These are phyloP conservation scores for Tetrastigma voinierianum DNA, from an alignment of 164 flowering plant genomes.

Conservation along the genomic window DNA sequence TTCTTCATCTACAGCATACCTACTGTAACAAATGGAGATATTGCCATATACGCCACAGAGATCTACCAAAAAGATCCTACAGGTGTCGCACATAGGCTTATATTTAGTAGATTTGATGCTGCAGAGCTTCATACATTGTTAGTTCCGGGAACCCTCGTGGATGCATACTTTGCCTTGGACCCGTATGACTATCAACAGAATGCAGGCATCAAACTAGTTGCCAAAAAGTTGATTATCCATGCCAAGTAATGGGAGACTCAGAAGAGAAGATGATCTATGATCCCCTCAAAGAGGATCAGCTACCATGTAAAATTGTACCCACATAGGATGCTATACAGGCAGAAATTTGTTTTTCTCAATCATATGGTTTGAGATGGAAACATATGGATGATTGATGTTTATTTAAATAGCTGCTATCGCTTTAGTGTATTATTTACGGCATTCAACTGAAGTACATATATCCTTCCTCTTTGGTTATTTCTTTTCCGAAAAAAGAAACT, in stretches of 20 bases:
- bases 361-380: no score
- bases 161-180: slow-evolving; percentile 67
- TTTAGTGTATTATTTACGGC: no score
- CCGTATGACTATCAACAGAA: slow-evolving; percentile 70
- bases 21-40: slow-evolving; percentile 43
- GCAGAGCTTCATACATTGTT: slow-evolving; percentile 60
- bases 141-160: slow-evolving; percentile 52
- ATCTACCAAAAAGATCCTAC: slow-evolving; percentile 65
- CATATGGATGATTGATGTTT: no score
- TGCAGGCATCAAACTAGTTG: slow-evolving; percentile 81
- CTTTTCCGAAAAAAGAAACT: no score
- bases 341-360: no score
- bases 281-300: background rate
- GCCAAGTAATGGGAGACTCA: slow-evolving; percentile 17
- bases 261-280: background rate
- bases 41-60: slow-evolving; percentile 50
- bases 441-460: no score
- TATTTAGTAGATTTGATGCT: slow-evolving; percentile 54
- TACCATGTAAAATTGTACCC: background rate
- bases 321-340: background rate
- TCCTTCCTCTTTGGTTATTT: no score
- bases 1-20: slow-evolving; percentile 56
- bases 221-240: slow-evolving; percentile 43
- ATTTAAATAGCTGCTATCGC: no score
- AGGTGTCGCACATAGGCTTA: slow-evolving; percentile 42